Conservation (phyloP, 768 basidiomycete genomes). For the Boletales sp. region DNA sequence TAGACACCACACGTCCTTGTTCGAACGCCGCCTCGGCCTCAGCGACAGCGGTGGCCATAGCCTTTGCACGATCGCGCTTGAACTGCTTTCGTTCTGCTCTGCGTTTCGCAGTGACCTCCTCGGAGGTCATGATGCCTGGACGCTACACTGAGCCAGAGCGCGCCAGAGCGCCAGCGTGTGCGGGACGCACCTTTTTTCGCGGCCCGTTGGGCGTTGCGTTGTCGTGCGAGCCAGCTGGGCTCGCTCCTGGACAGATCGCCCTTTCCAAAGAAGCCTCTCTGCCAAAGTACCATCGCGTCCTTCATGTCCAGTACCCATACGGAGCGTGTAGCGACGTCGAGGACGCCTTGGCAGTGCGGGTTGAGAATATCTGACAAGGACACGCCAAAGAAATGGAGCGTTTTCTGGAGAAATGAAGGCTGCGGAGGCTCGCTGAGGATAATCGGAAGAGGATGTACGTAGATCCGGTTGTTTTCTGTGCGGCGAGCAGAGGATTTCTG, state of each 20-base stretch:
- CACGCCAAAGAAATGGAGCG: constrained; percentile 54
- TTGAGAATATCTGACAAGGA: constrained; percentile 58
- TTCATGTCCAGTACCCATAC: constrained; percentile 74
- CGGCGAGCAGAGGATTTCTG: constrained; percentile 53
- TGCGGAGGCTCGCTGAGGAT: constrained; percentile 42
- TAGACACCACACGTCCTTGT: constrained; percentile 62
- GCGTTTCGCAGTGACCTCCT: constrained; percentile 87
- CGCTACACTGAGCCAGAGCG: not conserved
- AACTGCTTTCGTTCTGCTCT: constrained; percentile 87
- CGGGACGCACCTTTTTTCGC: constrained; percentile 51
- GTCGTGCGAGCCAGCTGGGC: constrained; percentile 86
- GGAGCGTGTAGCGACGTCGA: constrained; percentile 77
- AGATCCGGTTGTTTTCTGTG: constrained; percentile 64
- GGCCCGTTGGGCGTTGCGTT: constrained; percentile 56
- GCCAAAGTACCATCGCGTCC: constrained; percentile 75
- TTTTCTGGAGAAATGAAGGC: constrained; percentile 39
- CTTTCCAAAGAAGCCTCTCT: constrained; percentile 95
- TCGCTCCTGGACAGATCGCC: constrained; percentile 93
- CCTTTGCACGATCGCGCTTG: constrained; percentile 87
- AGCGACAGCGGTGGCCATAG: constrained; percentile 77
- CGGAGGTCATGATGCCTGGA: constrained; percentile 59
- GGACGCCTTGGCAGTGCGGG: constrained; percentile 72
- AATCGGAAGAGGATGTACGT: constrained; percentile 68
- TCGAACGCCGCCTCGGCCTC: constrained; percentile 77
- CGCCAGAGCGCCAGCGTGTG: not conserved